These are phyloP conservation scores for Sicyos edulis DNA, from an alignment of 306 rosid species.

Conservation along the genomic window DNA sequence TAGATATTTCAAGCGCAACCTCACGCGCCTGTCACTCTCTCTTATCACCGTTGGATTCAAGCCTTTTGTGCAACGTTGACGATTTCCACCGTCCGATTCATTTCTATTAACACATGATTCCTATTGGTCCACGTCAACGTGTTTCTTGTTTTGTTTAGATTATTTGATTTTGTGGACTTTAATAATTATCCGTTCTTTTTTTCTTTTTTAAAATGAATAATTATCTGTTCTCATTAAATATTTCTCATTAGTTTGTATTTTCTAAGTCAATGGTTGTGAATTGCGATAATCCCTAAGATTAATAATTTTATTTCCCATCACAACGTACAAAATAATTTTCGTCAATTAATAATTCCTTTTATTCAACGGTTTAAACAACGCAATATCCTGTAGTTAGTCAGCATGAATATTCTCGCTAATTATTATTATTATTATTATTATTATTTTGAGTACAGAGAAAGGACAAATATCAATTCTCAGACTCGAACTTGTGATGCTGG, in stretches of 20 bases:
- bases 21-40: not conserved
- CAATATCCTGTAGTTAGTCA: no score
- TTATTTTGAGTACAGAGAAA: no score
- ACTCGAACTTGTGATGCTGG: no score
- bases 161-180: not conserved
- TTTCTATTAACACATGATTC: not conserved
- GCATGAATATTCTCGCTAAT: no score
- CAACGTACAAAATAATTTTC: not conserved
- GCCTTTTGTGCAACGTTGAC: slow-evolving; percentile 1
- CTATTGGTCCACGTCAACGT: slow-evolving; percentile 1
- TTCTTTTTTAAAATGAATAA: not conserved
- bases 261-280: not conserved
- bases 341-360: not conserved
- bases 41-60: not conserved
- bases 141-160: not conserved
- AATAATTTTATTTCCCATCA: not conserved
- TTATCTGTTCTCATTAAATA: not conserved
- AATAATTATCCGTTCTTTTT: no score
- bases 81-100: not conserved
- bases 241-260: not conserved
- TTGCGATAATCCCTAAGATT: not conserved
- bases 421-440: no score
- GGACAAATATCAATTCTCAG: no score
- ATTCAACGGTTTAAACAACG: no score
- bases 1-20: not conserved